Base-by-base conservation (phyloP, 2,329 filamentous ascomycete species). In the Hymenoscyphus fructigenus region DNA sequence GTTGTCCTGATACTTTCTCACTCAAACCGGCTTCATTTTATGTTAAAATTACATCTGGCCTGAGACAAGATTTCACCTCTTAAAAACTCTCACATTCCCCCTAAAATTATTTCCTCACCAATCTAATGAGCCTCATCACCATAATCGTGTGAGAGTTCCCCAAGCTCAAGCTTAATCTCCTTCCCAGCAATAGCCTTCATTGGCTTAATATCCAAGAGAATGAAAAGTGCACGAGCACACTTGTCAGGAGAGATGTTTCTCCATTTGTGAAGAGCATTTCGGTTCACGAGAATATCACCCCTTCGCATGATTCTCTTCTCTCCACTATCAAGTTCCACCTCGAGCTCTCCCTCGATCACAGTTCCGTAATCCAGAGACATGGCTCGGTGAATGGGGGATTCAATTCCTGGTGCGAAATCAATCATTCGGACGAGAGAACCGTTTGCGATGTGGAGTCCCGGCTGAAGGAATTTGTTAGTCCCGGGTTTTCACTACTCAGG, bases 381-480 rank as follows among this genome's bases (percentile, higher is more conserved):
- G 5, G 78, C 79, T n/a, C 78, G 78, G 66, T 80, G 79, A 75
- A 80, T 77, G 2, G 76, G 15, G 6, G 58, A 64, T 26, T 57
- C 59, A 10, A 20, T 41, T 17, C 58, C 61, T 1, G 66, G 66
- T 14, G 60, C 61, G 28, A 64, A 66, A 53, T 67, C 64, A 38
- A 67, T 62, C 20, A 61, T 57, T 12, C 66, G 60, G 14, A 63
- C 20, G 3, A 66, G 20, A 14, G 58, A 59, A 15, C 66, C 66
- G 34, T 59, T 63, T 36, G 56, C 26, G 12, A 29, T 20, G 41
- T 62, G 44, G n/a, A 62, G 44, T 28, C 41, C 28, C n/a, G 60
- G 60, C 60, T 62, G 20, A 5, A 34, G 6, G 23, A 20, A 15
- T 5, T 17, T 2, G n/a, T 32, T 36, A 57, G 55, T 57, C n/a